These are phyloP conservation scores for Helminthosporium solani DNA, from an alignment of 2,329 filamentous ascomycete species.

Conservation along the genomic window DNA sequence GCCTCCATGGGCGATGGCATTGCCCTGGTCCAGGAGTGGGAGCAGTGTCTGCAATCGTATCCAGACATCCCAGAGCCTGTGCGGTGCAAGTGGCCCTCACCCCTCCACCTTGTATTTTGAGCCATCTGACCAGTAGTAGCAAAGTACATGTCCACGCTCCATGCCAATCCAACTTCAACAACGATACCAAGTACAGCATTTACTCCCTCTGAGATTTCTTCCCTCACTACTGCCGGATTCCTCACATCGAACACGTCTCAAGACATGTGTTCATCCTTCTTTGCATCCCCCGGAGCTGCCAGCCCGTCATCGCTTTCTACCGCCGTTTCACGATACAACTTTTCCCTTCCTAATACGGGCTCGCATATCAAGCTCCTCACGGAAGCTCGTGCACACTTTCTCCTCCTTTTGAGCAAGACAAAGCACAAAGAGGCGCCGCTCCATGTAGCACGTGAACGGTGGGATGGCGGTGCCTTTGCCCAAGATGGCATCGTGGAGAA, in stretches of 20 bases:
- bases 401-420: constrained; percentile 59
- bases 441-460: constrained; percentile 63
- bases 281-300: constrained; percentile 45
- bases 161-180: constrained; percentile 51
- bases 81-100: constrained; percentile 40
- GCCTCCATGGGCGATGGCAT: constrained; percentile 64
- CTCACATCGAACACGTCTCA: constrained; percentile 54
- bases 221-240: constrained; percentile 66
- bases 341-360: constrained; percentile 68
- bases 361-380: constrained; percentile 66
- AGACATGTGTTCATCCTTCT: constrained; percentile 41
- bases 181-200: constrained; percentile 48
- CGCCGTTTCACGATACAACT: constrained; percentile 56
- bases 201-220: constrained; percentile 51
- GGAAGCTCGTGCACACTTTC: constrained; percentile 62
- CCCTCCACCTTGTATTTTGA: neutral
- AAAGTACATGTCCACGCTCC: constrained; percentile 56
- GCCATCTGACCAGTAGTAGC: constrained; percentile 23
- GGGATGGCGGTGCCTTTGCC: constrained; percentile 65
- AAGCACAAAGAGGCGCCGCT: constrained; percentile 65
- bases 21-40: constrained; percentile 55
- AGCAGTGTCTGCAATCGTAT: constrained; percentile 38
- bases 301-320: constrained; percentile 60
- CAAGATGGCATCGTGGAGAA: constrained; percentile 48
- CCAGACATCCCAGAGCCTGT: constrained; percentile 22